Percentiles rank a stretch among this genome's conserved stretches.
Evolutionary conservation across 257 asterid species (phyloP).

Genomic region (Anisodus acutangulus): DNA sequence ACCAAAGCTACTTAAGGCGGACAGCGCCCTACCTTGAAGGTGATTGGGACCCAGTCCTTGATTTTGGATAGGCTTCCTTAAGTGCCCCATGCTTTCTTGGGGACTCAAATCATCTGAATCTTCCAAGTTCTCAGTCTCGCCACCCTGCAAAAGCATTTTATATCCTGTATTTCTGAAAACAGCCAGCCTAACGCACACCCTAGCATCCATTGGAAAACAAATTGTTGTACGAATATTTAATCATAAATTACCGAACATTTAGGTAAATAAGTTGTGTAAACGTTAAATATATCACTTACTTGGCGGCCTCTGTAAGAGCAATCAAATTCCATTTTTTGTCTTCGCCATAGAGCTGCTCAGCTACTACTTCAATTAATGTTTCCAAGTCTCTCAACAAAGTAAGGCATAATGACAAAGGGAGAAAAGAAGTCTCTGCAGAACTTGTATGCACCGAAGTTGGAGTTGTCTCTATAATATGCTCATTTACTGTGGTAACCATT

Average conservation of each 20-base stretch:
- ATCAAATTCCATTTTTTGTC: conserved; percentile 89
- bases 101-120: conserved; percentile 45
- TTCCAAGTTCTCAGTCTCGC: conserved; percentile 63
- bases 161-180: conserved; percentile 66
- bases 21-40: conserved; percentile 72
- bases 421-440: conserved; percentile 58
- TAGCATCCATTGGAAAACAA: conserved; percentile 45
- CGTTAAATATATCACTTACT: conserved; percentile 49
- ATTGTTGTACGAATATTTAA: conserved; percentile 4
- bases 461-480: conserved; percentile 75
- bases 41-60: conserved; percentile 48
- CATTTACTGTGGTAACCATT: conserved; percentile 70
- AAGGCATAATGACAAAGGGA: conserved; percentile 78
- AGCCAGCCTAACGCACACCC: conserved; percentile 81
- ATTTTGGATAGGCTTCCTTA: conserved; percentile 44
- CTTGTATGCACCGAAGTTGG: conserved; percentile 47
- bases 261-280: conserved; percentile 25
- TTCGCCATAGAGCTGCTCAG: conserved; percentile 78
- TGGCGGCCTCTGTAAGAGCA: conserved; percentile 75
- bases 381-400: conserved; percentile 95
- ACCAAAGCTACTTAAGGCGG: conserved; percentile 89
- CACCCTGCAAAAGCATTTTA: conserved; percentile 94
- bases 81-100: conserved; percentile 38
- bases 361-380: conserved; percentile 92
- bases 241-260: not conserved